These are phyloP conservation scores for Lonicera japonica DNA, from an alignment of 129 eudicot species.

Conservation along the genomic window DNA sequence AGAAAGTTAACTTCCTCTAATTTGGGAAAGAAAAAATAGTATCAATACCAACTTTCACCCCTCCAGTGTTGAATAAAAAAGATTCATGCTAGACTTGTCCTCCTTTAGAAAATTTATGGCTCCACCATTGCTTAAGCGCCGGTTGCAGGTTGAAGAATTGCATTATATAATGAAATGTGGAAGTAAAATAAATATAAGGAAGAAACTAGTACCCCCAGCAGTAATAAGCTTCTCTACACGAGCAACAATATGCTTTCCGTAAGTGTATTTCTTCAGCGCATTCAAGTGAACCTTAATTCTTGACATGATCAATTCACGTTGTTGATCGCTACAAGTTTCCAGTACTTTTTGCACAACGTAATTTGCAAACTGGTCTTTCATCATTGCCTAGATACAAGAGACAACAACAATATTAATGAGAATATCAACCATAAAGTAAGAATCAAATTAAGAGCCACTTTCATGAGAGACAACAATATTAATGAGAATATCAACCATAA, in stretches of 20 bases:
- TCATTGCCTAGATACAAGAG: slow-evolving; percentile 64
- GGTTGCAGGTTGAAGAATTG: not conserved
- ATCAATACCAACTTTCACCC: too few relatives aligned
- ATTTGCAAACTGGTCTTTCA: slow-evolving; percentile 95
- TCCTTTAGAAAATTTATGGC: too few relatives aligned
- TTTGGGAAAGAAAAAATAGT: too few relatives aligned
- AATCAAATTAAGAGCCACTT: too few relatives aligned
- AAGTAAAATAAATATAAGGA: not conserved
- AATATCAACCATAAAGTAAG: not conserved
- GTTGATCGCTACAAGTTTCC: slow-evolving; percentile 95
- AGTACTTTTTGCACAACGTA: slow-evolving; percentile 94
- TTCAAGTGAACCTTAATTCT: slow-evolving; percentile 88
- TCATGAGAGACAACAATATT: too few relatives aligned
- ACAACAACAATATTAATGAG: not conserved
- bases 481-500: not conserved
- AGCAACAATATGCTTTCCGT: slow-evolving; percentile 96
- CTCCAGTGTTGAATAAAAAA: too few relatives aligned
- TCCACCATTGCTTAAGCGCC: too few relatives aligned
- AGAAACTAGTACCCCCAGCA: slow-evolving; percentile 67
- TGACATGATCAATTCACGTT: slow-evolving; percentile 77
- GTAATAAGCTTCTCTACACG: slow-evolving; percentile 97
- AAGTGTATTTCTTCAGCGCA: slow-evolving; percentile 93
- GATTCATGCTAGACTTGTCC: too few relatives aligned
- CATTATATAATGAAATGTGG: too few relatives aligned
- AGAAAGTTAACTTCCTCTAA: too few relatives aligned